Evolutionary conservation across 2,329 filamentous ascomycete species (phyloP).

Genomic region (Paracorniculantispora psalliotae): DNA sequence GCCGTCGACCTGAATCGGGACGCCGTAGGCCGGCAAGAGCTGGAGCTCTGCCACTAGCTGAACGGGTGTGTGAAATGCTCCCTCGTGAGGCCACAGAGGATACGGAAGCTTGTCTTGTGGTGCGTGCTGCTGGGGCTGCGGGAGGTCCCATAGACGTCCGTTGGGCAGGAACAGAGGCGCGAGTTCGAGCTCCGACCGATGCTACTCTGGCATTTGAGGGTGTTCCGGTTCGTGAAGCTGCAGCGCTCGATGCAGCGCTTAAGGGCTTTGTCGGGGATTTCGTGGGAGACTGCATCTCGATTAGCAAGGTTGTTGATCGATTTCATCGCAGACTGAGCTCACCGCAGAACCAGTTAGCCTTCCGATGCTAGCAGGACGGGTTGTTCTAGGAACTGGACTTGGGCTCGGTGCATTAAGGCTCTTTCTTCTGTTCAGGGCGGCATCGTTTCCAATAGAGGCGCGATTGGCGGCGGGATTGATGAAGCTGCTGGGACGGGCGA

Average conservation of each 20-base stretch:
- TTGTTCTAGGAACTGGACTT: slow-evolving; percentile 58
- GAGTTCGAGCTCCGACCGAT: slow-evolving; percentile 44
- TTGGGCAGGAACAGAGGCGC: slow-evolving; percentile 48
- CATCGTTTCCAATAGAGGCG: slow-evolving; percentile 42
- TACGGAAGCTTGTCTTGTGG: slow-evolving; percentile 40
- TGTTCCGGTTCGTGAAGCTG: slow-evolving; percentile 59
- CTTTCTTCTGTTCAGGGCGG: slow-evolving; percentile 55
- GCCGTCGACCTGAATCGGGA: slow-evolving; percentile 35
- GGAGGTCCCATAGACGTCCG: slow-evolving; percentile 67
- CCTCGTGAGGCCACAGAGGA: slow-evolving; percentile 35
- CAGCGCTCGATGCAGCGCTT: slow-evolving; percentile 49
- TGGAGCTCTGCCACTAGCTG: slow-evolving; percentile 38
- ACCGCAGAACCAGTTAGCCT: slow-evolving; percentile 35
- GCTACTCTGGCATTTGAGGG: slow-evolving; percentile 51
- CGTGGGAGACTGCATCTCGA: slow-evolving; percentile 57
- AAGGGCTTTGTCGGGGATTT: slow-evolving; percentile 78
- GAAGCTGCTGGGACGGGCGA: slow-evolving; percentile 49
- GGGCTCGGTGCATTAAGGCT: slow-evolving; percentile 70
- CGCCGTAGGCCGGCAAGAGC: slow-evolving; percentile 33
- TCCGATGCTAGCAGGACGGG: slow-evolving; percentile 51
- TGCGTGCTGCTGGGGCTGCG: slow-evolving; percentile 40
- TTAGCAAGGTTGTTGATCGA: background rate
- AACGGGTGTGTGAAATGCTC: slow-evolving; percentile 29
- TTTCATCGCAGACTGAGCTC: background rate
- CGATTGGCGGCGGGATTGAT: slow-evolving; percentile 36